These are phyloP conservation scores for Huntiella bhutanensis DNA, from an alignment of 2,329 filamentous ascomycete genomes.

Conservation along the genomic window DNA sequence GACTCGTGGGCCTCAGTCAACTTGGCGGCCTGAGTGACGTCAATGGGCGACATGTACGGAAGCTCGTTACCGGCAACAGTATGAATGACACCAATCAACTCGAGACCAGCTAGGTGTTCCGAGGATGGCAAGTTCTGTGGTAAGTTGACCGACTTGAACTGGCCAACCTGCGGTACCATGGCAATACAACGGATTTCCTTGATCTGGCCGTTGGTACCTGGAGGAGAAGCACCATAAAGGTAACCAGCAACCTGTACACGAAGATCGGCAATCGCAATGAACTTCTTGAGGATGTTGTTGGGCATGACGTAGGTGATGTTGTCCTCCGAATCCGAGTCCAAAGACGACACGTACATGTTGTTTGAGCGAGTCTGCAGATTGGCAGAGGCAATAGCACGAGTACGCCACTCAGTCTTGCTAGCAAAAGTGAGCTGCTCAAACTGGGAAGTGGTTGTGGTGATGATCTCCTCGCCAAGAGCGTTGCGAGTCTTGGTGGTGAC, in stretches of 20 bases:
- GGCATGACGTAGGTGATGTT: conserved; percentile 89
- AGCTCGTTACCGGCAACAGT: conserved; percentile 88
- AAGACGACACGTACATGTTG: conserved; percentile 96
- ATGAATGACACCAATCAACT: conserved; percentile 88
- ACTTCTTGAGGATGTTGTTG: conserved; percentile 94
- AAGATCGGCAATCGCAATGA: conserved; percentile 92
- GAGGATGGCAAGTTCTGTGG: conserved; percentile 82
- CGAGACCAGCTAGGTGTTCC: conserved; percentile 68
- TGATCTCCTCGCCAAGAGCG: conserved; percentile 88
- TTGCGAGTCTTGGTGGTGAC: conserved; percentile 98
- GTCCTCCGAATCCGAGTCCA: conserved; percentile 78
- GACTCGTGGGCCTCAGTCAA: conserved; percentile 60
- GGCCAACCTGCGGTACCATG: conserved; percentile 93
- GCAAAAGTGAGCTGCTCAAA: conserved; percentile 97
- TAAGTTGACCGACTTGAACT: conserved; percentile 76
- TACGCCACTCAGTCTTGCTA: conserved; percentile 98
- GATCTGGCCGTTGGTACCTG: conserved; percentile 90
- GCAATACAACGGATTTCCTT: conserved; percentile 96
- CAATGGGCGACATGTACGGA: conserved; percentile 85
- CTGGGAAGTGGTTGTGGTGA: conserved; percentile 93
- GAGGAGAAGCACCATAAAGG: conserved; percentile 78
- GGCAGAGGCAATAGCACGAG: conserved; percentile 84
- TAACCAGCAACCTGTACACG: conserved; percentile 94
- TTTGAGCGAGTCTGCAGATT: conserved; percentile 87
- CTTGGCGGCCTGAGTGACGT: conserved; percentile 85